Conservation (phyloP, 306 rosid genomes). For the Pterocarpus macrocarpus region DNA sequence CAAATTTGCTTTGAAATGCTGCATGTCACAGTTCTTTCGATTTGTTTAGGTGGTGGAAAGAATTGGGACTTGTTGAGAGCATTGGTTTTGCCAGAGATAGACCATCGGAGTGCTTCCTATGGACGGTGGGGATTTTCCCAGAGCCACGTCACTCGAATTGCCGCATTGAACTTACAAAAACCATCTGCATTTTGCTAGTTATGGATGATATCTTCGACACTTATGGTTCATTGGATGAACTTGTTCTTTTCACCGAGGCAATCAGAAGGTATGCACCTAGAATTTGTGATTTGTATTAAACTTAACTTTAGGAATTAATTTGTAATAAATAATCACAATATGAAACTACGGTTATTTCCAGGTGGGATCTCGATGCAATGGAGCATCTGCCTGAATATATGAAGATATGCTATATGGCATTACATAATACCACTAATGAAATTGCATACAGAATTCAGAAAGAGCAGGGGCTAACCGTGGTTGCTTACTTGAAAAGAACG, state of each 20-base stretch:
- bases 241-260: constrained; percentile 59
- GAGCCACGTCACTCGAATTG: constrained; percentile 51
- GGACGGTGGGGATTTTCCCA: constrained; percentile 59
- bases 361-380: constrained; percentile 65
- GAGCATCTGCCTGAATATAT: constrained; percentile 55
- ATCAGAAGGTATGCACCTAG: constrained; percentile 47
- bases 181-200: constrained; percentile 51
- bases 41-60: constrained; percentile 62
- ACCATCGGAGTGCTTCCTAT: constrained; percentile 61
- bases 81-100: constrained; percentile 61
- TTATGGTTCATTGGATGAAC: constrained; percentile 58
- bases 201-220: constrained; percentile 59
- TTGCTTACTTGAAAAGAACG: constrained; percentile 50
- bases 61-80: constrained; percentile 50
- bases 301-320: background rate
- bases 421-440: constrained; percentile 57
- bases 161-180: constrained; percentile 55
- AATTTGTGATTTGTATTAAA: background rate
- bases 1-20: background rate
- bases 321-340: background rate
- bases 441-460: constrained; percentile 55
- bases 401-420: constrained; percentile 62
- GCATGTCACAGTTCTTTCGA: background rate
- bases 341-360: constrained; percentile 10
- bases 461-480: constrained; percentile 45